These are phyloP conservation scores for Arachnopeziza araneosa DNA, from an alignment of 2,329 filamentous ascomycete species.

Conservation along the genomic window DNA sequence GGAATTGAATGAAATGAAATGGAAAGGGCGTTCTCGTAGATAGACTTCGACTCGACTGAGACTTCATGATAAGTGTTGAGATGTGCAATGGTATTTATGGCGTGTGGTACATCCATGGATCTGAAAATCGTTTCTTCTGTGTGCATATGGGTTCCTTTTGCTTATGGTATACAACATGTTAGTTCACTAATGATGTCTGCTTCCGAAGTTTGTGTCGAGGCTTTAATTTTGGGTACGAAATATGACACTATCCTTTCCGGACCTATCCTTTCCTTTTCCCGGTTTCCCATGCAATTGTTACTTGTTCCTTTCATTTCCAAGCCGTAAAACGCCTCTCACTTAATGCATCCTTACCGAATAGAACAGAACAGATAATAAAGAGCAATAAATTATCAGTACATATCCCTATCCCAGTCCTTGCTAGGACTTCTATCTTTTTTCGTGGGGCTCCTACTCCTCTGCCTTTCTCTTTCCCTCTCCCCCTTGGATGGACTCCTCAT, in stretches of 20 bases:
- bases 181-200: too few species aligned
- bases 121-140: too few species aligned
- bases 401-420: constrained; percentile 5
- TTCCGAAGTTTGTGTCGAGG: too few species aligned
- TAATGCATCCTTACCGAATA: not conserved
- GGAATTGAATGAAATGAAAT: constrained; percentile 1
- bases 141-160: too few species aligned
- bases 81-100: not conserved
- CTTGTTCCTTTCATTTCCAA: not conserved
- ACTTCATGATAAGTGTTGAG: not conserved
- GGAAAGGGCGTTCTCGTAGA: not conserved
- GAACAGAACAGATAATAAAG: not conserved
- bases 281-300: not conserved
- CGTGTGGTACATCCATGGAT: not conserved
- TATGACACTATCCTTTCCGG: not conserved
- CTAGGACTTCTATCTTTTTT: constrained; percentile 19
- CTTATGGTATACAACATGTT: too few species aligned
- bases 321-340: not conserved
- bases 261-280: not conserved
- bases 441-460: constrained; percentile 21
- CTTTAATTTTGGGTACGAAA: too few species aligned
- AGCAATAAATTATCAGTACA: not conserved
- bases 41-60: not conserved
- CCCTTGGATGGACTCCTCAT: constrained; percentile 27
- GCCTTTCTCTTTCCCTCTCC: not conserved